A percentile compares a stretch with the other conserved stretches of the same genome.
These are phyloP conservation scores for Plasmodium gaboni DNA, from an alignment of 169 alveolate genomes.

Conservation along the genomic window DNA sequence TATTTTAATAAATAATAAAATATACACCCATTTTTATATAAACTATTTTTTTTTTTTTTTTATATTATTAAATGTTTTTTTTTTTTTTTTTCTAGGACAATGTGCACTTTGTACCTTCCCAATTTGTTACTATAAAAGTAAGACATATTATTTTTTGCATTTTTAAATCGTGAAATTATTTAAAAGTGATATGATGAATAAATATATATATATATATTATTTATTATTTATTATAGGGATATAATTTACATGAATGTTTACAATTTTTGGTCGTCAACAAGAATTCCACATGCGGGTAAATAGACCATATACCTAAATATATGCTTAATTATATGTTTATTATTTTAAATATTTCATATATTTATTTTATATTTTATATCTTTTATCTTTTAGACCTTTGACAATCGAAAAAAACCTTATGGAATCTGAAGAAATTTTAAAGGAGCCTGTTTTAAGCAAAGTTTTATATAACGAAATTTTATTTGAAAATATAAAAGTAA, in stretches of 20 bases:
- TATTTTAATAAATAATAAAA: not conserved
- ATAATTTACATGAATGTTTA: slow-evolving; percentile 34
- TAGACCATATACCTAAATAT: not conserved
- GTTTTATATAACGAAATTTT: slow-evolving; percentile 27
- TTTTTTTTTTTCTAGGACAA: slow-evolving; percentile 16
- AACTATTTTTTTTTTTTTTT: too few species aligned
- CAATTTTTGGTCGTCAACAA: slow-evolving; percentile 36
- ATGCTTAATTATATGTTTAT: not conserved
- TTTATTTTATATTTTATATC: not conserved
- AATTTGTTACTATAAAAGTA: slow-evolving; percentile 32
- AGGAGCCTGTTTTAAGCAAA: slow-evolving; percentile 33
- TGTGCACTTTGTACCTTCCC: slow-evolving; percentile 16
- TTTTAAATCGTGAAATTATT: not conserved
- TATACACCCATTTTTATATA: too few species aligned
- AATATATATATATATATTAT: slow-evolving; percentile 5
- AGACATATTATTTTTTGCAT: not conserved
- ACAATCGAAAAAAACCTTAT: slow-evolving; percentile 21
- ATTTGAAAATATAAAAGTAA: slow-evolving; percentile 37
- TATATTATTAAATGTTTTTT: not conserved
- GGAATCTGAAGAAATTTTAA: slow-evolving; percentile 26
- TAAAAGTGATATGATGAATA: not conserved
- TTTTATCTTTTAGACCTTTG: slow-evolving; percentile 10
- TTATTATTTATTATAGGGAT: slow-evolving; percentile 27
- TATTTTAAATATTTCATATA: not conserved
- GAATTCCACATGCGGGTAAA: slow-evolving; percentile 46